Conservation (phyloP, 805 yeast genomes). For the Yarrowia sp. region DNA sequence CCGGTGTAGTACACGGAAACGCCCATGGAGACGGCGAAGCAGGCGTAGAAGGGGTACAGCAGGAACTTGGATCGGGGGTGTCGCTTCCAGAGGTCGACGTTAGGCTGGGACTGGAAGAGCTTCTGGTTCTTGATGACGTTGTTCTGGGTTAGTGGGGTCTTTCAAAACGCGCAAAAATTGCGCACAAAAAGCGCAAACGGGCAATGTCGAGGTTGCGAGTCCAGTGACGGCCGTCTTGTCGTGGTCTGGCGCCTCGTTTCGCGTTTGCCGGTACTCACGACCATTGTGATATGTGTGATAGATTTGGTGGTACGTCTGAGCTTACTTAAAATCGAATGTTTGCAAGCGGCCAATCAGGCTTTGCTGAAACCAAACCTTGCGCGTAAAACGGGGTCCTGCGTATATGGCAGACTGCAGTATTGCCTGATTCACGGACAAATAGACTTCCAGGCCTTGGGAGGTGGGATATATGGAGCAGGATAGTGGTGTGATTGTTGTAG, state of each 20-base stretch:
- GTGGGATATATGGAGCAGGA: not conserved
- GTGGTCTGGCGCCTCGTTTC: not conserved
- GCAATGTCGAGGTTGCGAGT: not conserved
- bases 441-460: not conserved
- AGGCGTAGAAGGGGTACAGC: conserved; percentile 76
- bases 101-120: conserved; percentile 40
- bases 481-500: not conserved
- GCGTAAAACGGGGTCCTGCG: conserved; percentile 4
- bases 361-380: not conserved
- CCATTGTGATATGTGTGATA: conserved; percentile 25
- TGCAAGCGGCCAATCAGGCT: conserved; percentile 25
- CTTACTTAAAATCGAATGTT: conserved; percentile 26
- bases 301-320: conserved; percentile 18
- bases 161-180: not conserved
- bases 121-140: conserved; percentile 40
- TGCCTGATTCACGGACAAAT: conserved; percentile 7
- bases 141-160: conserved; percentile 29
- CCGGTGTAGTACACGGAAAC: conserved; percentile 67
- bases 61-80: conserved; percentile 68
- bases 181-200: not conserved
- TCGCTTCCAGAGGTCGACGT: conserved; percentile 42
- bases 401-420: not conserved
- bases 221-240: not conserved
- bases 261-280: conserved; percentile 7
- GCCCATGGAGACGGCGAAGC: conserved; percentile 61